Conservation (phyloP, 2,329 filamentous ascomycete species). For the Arthrobotrys iridis region DNA sequence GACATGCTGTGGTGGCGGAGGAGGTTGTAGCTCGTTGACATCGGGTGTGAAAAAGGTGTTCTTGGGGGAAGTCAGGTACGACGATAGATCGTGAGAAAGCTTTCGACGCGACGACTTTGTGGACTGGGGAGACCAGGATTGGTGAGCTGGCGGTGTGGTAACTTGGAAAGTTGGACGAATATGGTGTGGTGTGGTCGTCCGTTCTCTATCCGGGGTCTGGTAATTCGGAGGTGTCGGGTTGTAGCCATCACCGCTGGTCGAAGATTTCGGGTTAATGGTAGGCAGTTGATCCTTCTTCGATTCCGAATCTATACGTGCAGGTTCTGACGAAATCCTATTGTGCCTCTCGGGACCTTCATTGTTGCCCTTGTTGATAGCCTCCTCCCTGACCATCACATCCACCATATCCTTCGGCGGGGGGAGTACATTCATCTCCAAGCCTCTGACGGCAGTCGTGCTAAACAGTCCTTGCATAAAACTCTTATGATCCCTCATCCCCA, state of each 20-base stretch:
- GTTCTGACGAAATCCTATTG: slow-evolving; percentile 1
- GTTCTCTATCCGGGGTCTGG: slow-evolving; percentile 15
- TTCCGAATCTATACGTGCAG: not conserved
- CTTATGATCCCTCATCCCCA: slow-evolving; percentile 67
- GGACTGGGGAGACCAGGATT: slow-evolving; percentile 32
- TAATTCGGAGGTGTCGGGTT: slow-evolving; percentile 11
- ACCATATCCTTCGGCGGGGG: slow-evolving; percentile 52
- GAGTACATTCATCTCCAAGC: slow-evolving; percentile 72
- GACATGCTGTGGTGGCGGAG: slow-evolving; percentile 25
- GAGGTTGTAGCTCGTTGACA: slow-evolving; percentile 40
- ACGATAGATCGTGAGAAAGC: slow-evolving; percentile 48
- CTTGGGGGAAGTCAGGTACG: slow-evolving; percentile 57
- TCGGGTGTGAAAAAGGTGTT: slow-evolving; percentile 53
- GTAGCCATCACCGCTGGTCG: not conserved
- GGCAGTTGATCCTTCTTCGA: slow-evolving; percentile 7
- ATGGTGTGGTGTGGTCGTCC: slow-evolving; percentile 8
- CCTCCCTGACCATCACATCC: not conserved
- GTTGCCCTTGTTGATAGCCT: not conserved
- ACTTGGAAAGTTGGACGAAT: slow-evolving; percentile 30
- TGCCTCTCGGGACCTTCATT: not conserved
- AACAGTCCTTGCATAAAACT: slow-evolving; percentile 73
- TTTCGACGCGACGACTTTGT: slow-evolving; percentile 39
- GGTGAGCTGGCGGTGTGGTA: slow-evolving; percentile 27
- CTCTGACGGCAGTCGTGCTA: slow-evolving; percentile 73
- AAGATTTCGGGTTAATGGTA: not conserved